Conservation (phyloP, 441 rosid species). For the Kokia cookei region DNA sequence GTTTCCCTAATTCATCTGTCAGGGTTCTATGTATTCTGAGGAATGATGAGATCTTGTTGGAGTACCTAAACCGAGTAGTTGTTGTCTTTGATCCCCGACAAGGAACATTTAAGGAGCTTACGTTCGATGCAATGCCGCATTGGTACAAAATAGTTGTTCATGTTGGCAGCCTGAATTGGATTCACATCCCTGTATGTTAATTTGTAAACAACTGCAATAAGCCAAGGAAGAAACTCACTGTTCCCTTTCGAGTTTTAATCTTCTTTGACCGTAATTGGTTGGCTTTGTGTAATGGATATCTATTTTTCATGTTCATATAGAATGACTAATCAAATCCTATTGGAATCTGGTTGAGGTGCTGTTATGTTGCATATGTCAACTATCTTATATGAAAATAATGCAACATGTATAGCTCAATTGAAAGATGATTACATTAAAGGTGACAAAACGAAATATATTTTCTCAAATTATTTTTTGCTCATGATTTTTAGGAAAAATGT, state of each 20-base stretch:
- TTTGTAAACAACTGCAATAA: background rate
- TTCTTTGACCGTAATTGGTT: background rate
- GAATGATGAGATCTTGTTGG: conserved; percentile 59
- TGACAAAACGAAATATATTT: no score
- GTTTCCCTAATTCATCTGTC: conserved; percentile 25
- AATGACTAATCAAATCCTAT: background rate
- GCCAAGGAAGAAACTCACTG: background rate
- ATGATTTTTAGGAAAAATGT: no score
- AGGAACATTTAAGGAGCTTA: conserved; percentile 52
- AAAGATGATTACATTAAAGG: no score
- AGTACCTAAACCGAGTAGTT: conserved; percentile 50
- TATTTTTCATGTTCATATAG: background rate
- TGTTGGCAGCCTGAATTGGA: conserved; percentile 37
- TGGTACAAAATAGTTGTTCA: conserved; percentile 62
- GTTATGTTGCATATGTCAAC: background rate
- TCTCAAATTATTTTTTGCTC: no score
- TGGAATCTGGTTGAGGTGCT: background rate
- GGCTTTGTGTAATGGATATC: background rate
- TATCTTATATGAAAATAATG: no score
- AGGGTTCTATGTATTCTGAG: conserved; percentile 45
- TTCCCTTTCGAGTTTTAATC: background rate
- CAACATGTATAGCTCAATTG: no score
- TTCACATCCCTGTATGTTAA: background rate
- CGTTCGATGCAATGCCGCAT: conserved; percentile 42
- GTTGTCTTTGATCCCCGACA: conserved; percentile 45